phyloP scores from a whole-genome alignment of 257 asterid species.

The Petunia secreta region DNA sequence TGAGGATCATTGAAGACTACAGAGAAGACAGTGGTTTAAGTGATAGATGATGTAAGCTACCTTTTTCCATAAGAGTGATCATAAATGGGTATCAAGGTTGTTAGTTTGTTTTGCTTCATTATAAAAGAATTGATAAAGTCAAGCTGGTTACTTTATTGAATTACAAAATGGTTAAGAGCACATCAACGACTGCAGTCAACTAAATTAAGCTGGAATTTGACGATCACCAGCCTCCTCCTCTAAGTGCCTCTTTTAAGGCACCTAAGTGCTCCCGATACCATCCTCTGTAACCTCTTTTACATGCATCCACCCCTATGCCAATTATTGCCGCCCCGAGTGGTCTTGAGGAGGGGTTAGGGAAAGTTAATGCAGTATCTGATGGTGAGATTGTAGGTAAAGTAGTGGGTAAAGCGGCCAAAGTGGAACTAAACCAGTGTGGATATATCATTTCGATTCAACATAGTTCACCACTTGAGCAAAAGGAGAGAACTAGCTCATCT shows the following conservation, averaged over 20 bases:
- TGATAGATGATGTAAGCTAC: conserved; percentile 10
- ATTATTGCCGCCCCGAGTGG: not conserved
- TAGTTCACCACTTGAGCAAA: not conserved
- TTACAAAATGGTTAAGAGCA: too few species aligned
- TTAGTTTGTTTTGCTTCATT: too few species aligned
- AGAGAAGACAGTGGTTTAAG: not conserved
- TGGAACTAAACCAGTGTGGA: not conserved
- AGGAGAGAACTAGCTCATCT: not conserved
- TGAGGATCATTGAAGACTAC: not conserved
- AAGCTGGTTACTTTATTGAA: too few species aligned
- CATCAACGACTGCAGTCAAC: not conserved
- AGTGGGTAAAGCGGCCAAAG: not conserved
- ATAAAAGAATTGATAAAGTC: too few species aligned
- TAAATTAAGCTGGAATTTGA: conserved; percentile 11
- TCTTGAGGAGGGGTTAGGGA: not conserved
- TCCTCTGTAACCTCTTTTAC: not conserved
- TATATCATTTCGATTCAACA: conserved; percentile 8
- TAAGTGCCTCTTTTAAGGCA: too few species aligned
- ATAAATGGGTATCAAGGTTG: too few species aligned
- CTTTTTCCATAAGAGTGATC: too few species aligned
- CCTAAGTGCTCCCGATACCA: not conserved
- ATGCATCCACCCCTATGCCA: not conserved
- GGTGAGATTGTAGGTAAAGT: not conserved
- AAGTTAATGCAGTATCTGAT: not conserved
- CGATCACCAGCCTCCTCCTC: not conserved